Conservation (phyloP, 495 filamentous ascomycete genomes). For the Evansstolkia leycettana region DNA sequence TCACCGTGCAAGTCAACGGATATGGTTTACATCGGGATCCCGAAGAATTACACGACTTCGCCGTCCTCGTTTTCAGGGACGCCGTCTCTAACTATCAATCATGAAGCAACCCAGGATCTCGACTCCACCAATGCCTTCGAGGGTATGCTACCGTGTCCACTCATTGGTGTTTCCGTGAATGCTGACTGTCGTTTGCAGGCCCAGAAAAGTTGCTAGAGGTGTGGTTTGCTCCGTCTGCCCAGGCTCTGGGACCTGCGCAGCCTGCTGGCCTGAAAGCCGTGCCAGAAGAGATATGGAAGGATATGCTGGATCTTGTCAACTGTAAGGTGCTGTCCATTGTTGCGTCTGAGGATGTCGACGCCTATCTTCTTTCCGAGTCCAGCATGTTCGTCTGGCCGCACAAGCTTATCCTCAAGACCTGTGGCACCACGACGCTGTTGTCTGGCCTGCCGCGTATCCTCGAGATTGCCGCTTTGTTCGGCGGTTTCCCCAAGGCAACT, state of each 20-base stretch:
- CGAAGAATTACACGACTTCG: conserved; percentile 66
- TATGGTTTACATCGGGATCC: conserved; percentile 76
- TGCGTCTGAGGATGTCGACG: conserved; percentile 90
- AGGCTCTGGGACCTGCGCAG: conserved; percentile 56
- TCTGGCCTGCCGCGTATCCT: conserved; percentile 80
- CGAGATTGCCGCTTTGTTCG: conserved; percentile 76
- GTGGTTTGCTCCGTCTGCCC: conserved; percentile 83
- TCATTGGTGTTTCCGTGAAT: too few relatives aligned
- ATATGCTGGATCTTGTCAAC: conserved; percentile 94
- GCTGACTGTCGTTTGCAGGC: conserved; percentile 31
- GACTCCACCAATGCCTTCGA: conserved; percentile 97
- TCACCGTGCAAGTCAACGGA: conserved; percentile 27
- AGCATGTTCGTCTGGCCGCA: conserved; percentile 99
- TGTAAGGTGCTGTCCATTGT: conserved; percentile 96
- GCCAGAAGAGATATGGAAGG: conserved; percentile 74
- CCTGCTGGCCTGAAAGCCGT: conserved; percentile 81
- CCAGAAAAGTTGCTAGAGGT: conserved; percentile 98
- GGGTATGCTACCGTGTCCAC: conserved; percentile 38
- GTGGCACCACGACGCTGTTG: conserved; percentile 91
- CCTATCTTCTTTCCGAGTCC: conserved; percentile 94
- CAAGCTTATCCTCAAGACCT: conserved; percentile 98
- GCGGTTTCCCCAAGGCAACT: conserved; percentile 65
- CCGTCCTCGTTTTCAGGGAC: conserved; percentile 65
- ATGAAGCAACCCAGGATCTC: conserved; percentile 84
- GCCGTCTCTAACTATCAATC: conserved; percentile 92